Evolutionary conservation across 495 filamentous ascomycete genomes (phyloP).

Genomic region (Chaetomium fimeti): DNA sequence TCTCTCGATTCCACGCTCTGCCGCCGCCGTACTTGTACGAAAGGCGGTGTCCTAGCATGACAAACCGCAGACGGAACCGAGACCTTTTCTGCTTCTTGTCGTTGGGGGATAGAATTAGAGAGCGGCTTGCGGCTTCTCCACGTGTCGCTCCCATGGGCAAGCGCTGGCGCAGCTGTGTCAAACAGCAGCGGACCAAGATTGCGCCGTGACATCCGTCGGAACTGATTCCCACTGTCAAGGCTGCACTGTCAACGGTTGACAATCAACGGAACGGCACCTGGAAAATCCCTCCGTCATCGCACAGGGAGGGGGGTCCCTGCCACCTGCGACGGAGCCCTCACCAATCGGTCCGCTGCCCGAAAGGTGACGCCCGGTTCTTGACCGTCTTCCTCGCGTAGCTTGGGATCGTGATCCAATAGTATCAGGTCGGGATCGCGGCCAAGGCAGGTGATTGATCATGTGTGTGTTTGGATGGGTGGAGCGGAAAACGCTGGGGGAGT

Average conservation of each 20-base stretch:
- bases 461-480: neutral
- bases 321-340: neutral
- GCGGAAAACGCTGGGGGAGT: neutral
- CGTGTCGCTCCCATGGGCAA: neutral
- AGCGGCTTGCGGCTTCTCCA: constrained; percentile 4
- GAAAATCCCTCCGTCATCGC: neutral
- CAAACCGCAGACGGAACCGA: too few relatives aligned
- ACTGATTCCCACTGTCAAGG: neutral
- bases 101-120: neutral
- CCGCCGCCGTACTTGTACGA: neutral
- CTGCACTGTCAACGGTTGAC: neutral
- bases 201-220: neutral
- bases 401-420: constrained; percentile 1
- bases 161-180: neutral
- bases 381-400: neutral
- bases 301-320: constrained; percentile 2
- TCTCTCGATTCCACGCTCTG: neutral
- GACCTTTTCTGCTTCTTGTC: neutral
- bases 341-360: constrained; percentile 5
- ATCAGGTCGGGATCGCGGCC: neutral
- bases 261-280: neutral
- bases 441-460: constrained; percentile 14
- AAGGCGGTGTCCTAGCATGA: neutral
- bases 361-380: neutral
- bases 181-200: neutral